Evolutionary conservation across 2,329 filamentous ascomycete species (phyloP), one percentile per base, ranked within the genome.

Genomic region (Didymosphaeria variabile): DNA sequence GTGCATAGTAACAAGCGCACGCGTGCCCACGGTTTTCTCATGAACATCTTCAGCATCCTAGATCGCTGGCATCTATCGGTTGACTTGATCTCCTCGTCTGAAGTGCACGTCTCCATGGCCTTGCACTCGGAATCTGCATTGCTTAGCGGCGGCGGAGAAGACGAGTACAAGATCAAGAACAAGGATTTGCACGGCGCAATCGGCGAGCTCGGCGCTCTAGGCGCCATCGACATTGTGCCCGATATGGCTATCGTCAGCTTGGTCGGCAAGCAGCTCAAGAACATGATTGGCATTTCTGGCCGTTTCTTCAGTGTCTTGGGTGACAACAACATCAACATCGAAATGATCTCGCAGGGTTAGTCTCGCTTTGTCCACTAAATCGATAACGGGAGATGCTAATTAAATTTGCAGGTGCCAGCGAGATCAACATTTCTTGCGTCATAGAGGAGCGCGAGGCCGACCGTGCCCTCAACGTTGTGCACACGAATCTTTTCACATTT

Each of bases 401-500:
- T 6, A 6, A 13, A 4, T 13, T 10, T 13, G n/a, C 58, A 97
- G 93, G 94, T 72, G 95, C 95, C 29, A 97, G 94, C 77, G 95
- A 99, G 83, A 99, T 99, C 81, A 99, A 98, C 79, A 99, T 99
- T 62, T 97, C 93, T 12, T 99, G 95, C 75, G 95, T 99, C 49
- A 97, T 99, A 76, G 93, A 96, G 72, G 92, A 93, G 68, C 85
- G 90, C 67, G 93, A 98, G 75, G 94, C 95, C 23, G 93, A 94
- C 69, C 88, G 95, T 68, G 95, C 95, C 34, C 91, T 99, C 85
- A 98, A 96, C 77, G 93, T 98, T 72, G 85, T 99, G 67, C 95
- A 99, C 78, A 98, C 95, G 21, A 94, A 94, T 81, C 87, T 99
- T 59, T 98, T 99, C 77, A 97, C 94, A 1, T 98, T 97, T 80